phyloP scores from a whole-genome alignment of 768 basidiomycete genomes.

The Russula ochroleuca region DNA sequence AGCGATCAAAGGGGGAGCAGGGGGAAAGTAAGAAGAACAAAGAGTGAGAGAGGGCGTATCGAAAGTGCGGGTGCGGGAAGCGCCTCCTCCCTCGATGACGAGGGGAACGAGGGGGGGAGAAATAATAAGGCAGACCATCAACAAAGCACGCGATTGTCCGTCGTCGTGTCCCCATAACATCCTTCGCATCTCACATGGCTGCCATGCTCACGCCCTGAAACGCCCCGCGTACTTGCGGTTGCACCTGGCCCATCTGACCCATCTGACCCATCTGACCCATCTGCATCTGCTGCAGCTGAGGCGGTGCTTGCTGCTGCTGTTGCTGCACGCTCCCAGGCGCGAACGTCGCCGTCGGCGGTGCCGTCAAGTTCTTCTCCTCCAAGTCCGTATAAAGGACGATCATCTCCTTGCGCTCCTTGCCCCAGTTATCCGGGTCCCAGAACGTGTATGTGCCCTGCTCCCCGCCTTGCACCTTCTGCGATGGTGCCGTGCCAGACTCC shows the following conservation, averaged over 20 bases:
- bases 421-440: constrained; percentile 37
- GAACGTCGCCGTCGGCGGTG: constrained; percentile 19
- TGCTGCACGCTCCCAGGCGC: constrained; percentile 12
- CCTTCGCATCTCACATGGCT: constrained; percentile 21
- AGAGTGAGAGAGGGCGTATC: background rate
- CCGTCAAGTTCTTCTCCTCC: constrained; percentile 29
- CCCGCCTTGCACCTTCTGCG: constrained; percentile 69
- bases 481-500: constrained; percentile 70
- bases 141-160: constrained; percentile 6
- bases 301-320: constrained; percentile 4
- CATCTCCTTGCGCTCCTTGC: constrained; percentile 34
- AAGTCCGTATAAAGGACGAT: constrained; percentile 32
- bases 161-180: background rate
- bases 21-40: background rate
- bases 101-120: background rate
- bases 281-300: constrained; percentile 22
- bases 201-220: constrained; percentile 29
- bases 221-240: constrained; percentile 27
- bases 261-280: constrained; percentile 19
- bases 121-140: constrained; percentile 1
- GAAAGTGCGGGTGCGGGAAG: background rate
- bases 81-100: background rate
- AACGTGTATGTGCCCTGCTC: constrained; percentile 65
- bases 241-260: constrained; percentile 14
- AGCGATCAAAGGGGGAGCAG: constrained; percentile 2